Evolutionary conservation across 2,329 filamentous ascomycete species (phyloP).

Genomic region (Ploettnerulaceae sp.): DNA sequence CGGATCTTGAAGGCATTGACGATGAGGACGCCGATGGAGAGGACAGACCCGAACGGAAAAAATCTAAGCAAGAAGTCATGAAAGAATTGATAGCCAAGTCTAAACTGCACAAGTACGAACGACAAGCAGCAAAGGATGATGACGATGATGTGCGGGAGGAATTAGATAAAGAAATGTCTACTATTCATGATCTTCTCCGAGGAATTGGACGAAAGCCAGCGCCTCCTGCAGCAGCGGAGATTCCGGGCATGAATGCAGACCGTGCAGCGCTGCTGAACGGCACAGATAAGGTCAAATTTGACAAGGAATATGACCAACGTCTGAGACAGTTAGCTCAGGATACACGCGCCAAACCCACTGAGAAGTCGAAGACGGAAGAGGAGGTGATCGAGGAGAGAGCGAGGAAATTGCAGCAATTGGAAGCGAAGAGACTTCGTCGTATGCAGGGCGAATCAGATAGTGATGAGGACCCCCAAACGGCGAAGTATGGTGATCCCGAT

Average conservation of each 20-base stretch:
- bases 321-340: conserved; percentile 81
- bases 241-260: conserved; percentile 56
- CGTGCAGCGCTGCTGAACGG: conserved; percentile 55
- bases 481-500: conserved; percentile 35
- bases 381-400: conserved; percentile 77
- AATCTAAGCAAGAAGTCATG: conserved; percentile 95
- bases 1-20: conserved; percentile 44
- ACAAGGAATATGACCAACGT: conserved; percentile 83
- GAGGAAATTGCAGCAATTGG: conserved; percentile 69
- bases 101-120: conserved; percentile 90
- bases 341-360: conserved; percentile 75
- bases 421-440: conserved; percentile 73
- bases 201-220: conserved; percentile 47
- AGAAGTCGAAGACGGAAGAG: conserved; percentile 87
- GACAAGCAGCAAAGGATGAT: conserved; percentile 86
- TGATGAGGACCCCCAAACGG: conserved; percentile 53
- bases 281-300: conserved; percentile 60
- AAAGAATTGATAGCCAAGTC: conserved; percentile 97
- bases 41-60: conserved; percentile 72
- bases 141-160: conserved; percentile 83
- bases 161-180: conserved; percentile 76
- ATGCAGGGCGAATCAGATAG: conserved; percentile 79
- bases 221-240: conserved; percentile 35
- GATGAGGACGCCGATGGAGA: conserved; percentile 47
- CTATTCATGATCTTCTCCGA: conserved; percentile 68